Evolutionary conservation across 73 alveolate species (phyloP), one percentile per base, ranked within the genome.

Genomic region (Paramecium primaurelia): DNA sequence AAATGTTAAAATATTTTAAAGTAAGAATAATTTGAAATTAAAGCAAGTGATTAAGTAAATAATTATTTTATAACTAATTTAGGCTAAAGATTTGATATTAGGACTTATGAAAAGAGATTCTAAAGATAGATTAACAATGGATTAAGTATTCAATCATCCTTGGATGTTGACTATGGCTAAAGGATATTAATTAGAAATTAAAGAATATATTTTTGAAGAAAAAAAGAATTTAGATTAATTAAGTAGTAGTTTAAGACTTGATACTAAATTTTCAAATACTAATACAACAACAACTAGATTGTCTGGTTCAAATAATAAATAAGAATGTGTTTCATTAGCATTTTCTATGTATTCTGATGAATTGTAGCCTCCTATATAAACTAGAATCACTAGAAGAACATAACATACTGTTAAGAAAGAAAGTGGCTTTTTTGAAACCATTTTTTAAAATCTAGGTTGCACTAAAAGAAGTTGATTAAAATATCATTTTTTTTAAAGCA

Each of bases 11-110:
- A 49, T 49, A 49, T 49, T 49, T 49, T 49, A 49, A 49, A 49
- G 8, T 49, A 49, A 49, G 59, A 49, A 16, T 49, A 49, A 49
- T 49, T 49, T 85, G 92, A 92, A 40, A 96, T 89, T 75, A 95
- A 95, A 38, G 51, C 92, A 42, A 80, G 92, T 71, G 93, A 54
- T 54, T 18, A 18, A 54, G 69, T 54, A 54, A n/a, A 54, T n/a
- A n/a, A 54, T n/a, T 18, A 54, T 54, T 54, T 18, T n/a, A 22
- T 54, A n/a, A 18, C 2, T 54, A 22, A 18, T n/a, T 0, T 54
- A 54, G 69, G 32, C 69, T 3, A 54, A 54, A 54, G 69, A 54
- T 54, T n/a, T 54, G 12, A 54, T 54, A 18, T 54, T 54, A 54
- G 69, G 69, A 54, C 9, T 54, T 12, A 54, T 54, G 69, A 54